A percentile compares a stretch with the other conserved stretches of the same genome.
These are phyloP conservation scores for Myriosclerotinia curreyana DNA, from an alignment of 2,329 filamentous ascomycete species.

Conservation along the genomic window DNA sequence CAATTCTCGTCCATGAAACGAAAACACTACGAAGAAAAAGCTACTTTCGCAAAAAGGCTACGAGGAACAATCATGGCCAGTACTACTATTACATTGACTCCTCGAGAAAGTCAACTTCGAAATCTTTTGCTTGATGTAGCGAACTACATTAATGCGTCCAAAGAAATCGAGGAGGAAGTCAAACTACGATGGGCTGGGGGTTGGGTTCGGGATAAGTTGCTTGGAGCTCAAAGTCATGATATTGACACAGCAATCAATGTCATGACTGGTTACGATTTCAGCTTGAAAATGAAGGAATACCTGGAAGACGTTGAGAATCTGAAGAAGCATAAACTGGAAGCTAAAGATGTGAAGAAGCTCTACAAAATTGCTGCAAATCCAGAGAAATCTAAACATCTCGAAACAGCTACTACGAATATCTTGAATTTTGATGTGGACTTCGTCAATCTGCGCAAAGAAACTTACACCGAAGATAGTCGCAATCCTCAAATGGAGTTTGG, in stretches of 20 bases:
- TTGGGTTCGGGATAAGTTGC: constrained; percentile 83
- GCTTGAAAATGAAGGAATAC: constrained; percentile 64
- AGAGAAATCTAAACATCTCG: constrained; percentile 93
- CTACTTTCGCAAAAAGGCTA: constrained; percentile 25
- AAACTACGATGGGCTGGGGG: constrained; percentile 78
- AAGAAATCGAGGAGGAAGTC: constrained; percentile 51
- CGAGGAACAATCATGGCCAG: constrained; percentile 30
- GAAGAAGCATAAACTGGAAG: constrained; percentile 56
- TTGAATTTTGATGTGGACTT: constrained; percentile 88
- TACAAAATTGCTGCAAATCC: constrained; percentile 91
- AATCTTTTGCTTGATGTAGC: constrained; percentile 81
- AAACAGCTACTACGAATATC: constrained; percentile 83
- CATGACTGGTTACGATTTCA: constrained; percentile 79
- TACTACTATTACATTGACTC: constrained; percentile 55
- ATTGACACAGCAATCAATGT: constrained; percentile 83
- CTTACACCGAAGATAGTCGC: constrained; percentile 81
- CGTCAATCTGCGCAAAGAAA: constrained; percentile 91
- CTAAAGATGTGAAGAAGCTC: constrained; percentile 66
- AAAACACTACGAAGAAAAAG: constrained; percentile 39
- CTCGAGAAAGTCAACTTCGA: constrained; percentile 69
- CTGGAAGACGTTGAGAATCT: constrained; percentile 59
- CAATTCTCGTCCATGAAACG: constrained; percentile 34
- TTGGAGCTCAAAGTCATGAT: constrained; percentile 70
- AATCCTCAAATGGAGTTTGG: constrained; percentile 94
- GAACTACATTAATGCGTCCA: constrained; percentile 57